These are phyloP conservation scores for Hypoxylon sp. DNA, from an alignment of 2,329 filamentous ascomycete species.

Conservation along the genomic window DNA sequence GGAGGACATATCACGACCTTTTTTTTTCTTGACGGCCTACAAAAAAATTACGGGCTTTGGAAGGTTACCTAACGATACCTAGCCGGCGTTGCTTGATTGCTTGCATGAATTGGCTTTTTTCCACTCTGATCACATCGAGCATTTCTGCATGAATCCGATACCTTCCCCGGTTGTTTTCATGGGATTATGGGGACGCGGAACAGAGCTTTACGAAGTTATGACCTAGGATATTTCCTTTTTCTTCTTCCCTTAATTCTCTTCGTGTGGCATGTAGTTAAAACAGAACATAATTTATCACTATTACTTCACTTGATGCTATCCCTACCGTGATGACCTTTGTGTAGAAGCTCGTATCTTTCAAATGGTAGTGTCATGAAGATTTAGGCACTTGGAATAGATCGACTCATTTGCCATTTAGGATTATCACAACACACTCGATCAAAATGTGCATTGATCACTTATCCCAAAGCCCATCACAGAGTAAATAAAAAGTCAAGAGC, in stretches of 20 bases:
- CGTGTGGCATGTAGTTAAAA: slow-evolving; percentile 9
- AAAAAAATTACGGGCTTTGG: slow-evolving; percentile 18
- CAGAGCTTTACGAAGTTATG: slow-evolving; percentile 24
- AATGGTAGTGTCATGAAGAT: not conserved
- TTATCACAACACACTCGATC: too few species aligned
- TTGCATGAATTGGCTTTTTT: not conserved
- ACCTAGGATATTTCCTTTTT: slow-evolving; percentile 21
- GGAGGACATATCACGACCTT: slow-evolving; percentile 3
- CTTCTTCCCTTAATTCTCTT: slow-evolving; percentile 16
- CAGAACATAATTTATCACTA: not conserved
- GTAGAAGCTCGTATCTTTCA: not conserved
- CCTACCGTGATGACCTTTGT: not conserved
- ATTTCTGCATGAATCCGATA: slow-evolving; percentile 10
- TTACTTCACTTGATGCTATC: not conserved
- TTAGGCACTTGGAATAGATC: too few species aligned
- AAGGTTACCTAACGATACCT: slow-evolving; percentile 16
- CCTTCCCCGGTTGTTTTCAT: not conserved
- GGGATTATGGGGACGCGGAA: not conserved
- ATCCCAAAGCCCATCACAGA: not conserved
- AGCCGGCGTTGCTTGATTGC: slow-evolving; percentile 21
- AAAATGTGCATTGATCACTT: not conserved
- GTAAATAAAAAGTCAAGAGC: not conserved
- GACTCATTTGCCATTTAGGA: too few species aligned
- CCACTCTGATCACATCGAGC: slow-evolving; percentile 10
- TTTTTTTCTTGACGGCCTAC: slow-evolving; percentile 8